Evolutionary conservation across 139 green algal species (phyloP).

Genomic region (Volvox africanus): DNA sequence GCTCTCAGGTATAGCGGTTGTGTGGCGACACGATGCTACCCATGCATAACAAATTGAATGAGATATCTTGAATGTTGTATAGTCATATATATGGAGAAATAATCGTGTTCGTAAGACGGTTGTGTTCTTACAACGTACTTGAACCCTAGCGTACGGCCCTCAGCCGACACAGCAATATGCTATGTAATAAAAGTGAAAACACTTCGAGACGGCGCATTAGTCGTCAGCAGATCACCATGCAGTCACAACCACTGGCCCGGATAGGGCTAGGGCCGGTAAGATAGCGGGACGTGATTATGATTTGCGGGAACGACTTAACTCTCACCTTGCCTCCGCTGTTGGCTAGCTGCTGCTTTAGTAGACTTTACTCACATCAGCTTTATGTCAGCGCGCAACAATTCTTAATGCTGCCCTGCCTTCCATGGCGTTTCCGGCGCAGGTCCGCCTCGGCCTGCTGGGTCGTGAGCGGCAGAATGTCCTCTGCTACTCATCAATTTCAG

Average conservation of each 20-base stretch:
- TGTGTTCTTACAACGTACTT: background rate
- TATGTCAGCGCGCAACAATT: too few species aligned
- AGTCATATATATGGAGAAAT: background rate
- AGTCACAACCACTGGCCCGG: constrained; percentile 24
- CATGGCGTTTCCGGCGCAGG: background rate
- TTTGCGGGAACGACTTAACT: background rate
- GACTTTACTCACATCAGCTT: too few species aligned
- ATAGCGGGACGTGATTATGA: background rate
- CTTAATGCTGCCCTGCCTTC: too few species aligned
- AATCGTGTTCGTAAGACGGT: background rate
- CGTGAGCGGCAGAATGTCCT: constrained; percentile 21
- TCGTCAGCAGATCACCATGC: constrained; percentile 6
- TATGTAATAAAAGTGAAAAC: background rate
- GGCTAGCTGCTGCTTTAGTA: too few species aligned
- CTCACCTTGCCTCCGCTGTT: too few species aligned
- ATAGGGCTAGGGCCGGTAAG: constrained; percentile 40
- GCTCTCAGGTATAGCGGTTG: too few species aligned
- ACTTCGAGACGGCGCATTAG: background rate
- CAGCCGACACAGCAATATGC: background rate
- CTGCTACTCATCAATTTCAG: constrained; percentile 48
- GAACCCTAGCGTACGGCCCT: constrained; percentile 15
- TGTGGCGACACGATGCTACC: too few species aligned
- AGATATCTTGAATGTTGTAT: background rate
- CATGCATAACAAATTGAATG: background rate
- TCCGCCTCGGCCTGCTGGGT: constrained; percentile 15